Evolutionary conservation across 177 flowering plant genomes (phyloP).

Genomic region (Vitis hybrid): DNA sequence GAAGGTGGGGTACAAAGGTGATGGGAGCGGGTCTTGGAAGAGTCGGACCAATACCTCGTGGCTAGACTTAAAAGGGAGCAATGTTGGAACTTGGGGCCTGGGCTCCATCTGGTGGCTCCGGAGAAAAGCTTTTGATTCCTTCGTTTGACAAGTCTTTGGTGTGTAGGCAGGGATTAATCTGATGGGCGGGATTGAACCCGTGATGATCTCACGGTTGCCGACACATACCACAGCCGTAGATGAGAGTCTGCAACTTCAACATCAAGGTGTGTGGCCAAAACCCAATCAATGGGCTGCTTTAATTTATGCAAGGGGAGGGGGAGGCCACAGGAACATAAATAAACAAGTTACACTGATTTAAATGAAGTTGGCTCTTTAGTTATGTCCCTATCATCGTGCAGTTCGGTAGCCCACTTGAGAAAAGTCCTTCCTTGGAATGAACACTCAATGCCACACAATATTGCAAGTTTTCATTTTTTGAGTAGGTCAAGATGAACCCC

Average conservation of each 20-base stretch:
- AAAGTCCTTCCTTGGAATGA: constrained; percentile 26
- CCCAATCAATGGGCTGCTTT: too few species aligned
- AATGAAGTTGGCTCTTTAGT: constrained; percentile 6
- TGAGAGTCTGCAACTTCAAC: too few species aligned
- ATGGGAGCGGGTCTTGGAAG: constrained; percentile 1
- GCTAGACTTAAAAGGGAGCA: neutral
- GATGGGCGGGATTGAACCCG: neutral
- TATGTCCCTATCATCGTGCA: constrained; percentile 22
- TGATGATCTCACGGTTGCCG: neutral
- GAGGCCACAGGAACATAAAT: too few species aligned
- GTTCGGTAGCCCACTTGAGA: constrained; percentile 33
- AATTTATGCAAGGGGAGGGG: too few species aligned
- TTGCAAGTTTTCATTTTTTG: constrained; percentile 2
- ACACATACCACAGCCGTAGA: too few species aligned
- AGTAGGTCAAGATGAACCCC: constrained; percentile 5
- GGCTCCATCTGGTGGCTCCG: neutral
- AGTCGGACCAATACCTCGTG: neutral
- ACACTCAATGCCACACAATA: constrained; percentile 5
- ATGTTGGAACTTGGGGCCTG: too few species aligned
- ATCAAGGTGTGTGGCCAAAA: too few species aligned
- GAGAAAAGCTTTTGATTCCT: neutral
- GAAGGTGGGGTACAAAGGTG: constrained; percentile 11
- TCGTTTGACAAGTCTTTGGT: constrained; percentile 9
- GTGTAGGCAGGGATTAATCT: neutral
- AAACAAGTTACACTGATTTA: neutral